Conservation (phyloP, 768 basidiomycete species). For the Suillus paluster region DNA sequence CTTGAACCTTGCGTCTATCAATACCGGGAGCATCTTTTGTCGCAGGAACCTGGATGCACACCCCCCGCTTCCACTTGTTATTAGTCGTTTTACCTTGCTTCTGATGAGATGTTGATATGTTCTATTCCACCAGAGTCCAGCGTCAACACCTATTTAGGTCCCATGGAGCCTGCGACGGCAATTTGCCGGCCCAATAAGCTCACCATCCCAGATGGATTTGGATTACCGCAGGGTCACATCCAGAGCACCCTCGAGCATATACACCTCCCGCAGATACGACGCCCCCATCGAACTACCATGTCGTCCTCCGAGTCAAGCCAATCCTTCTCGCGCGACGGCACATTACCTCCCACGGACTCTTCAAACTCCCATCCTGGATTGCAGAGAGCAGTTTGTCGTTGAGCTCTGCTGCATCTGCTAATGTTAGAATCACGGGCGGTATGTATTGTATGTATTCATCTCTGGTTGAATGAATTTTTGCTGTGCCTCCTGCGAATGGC, state of each 20-base stretch:
- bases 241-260: conserved; percentile 17
- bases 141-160: conserved; percentile 22
- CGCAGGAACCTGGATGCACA: conserved; percentile 37
- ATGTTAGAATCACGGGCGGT: conserved; percentile 14
- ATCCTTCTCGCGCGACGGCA: conserved; percentile 13
- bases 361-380: conserved; percentile 12
- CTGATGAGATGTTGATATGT: background rate
- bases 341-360: background rate
- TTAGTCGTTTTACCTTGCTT: background rate
- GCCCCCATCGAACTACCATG: conserved; percentile 22
- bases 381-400: conserved; percentile 21
- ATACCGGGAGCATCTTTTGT: conserved; percentile 26
- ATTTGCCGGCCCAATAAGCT: conserved; percentile 30
- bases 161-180: conserved; percentile 20
- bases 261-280: conserved; percentile 15
- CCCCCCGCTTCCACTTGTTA: conserved; percentile 48
- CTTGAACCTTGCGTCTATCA: conserved; percentile 18
- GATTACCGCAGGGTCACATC: conserved; percentile 26
- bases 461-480: conserved; percentile 20
- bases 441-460: conserved; percentile 22
- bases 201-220: conserved; percentile 16
- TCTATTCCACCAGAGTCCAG: conserved; percentile 2
- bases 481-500: conserved; percentile 8
- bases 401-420: background rate
- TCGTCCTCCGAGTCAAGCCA: no score